Conservation (phyloP, 805 yeast species). For the Lachancea waltii region DNA sequence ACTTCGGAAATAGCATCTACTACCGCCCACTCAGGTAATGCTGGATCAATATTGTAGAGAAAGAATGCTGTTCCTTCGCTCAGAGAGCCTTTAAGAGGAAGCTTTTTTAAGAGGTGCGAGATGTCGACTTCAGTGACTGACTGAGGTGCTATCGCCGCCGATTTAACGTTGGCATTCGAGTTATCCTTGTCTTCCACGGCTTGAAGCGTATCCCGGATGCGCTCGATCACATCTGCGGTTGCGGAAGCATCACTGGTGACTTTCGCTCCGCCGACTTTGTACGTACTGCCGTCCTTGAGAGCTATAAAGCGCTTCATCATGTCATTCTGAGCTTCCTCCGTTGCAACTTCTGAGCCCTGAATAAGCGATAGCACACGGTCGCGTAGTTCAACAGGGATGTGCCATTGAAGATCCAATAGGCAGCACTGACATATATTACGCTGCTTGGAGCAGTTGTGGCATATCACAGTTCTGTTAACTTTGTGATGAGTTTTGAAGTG, state of each 20-base stretch:
- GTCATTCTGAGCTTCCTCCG: slow-evolving; percentile 43
- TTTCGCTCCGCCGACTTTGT: slow-evolving; percentile 34
- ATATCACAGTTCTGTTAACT: slow-evolving; percentile 59
- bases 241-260: slow-evolving; percentile 30
- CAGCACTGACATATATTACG: slow-evolving; percentile 86
- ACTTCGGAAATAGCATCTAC: slow-evolving; percentile 33
- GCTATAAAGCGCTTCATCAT: slow-evolving; percentile 53
- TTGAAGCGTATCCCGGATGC: slow-evolving; percentile 28
- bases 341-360: slow-evolving; percentile 31
- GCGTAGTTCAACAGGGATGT: slow-evolving; percentile 70
- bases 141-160: too few species aligned
- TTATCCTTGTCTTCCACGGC: neutral
- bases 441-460: slow-evolving; percentile 72
- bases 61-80: slow-evolving; percentile 46
- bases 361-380: slow-evolving; percentile 78
- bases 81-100: slow-evolving; percentile 67
- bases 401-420: slow-evolving; percentile 72
- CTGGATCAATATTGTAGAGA: slow-evolving; percentile 69
- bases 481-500: slow-evolving; percentile 42
- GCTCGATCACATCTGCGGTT: slow-evolving; percentile 47
- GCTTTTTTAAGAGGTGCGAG: slow-evolving; percentile 44
- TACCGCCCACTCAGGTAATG: slow-evolving; percentile 50
- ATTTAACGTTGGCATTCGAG: neutral
- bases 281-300: slow-evolving; percentile 36
- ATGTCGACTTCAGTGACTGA: slow-evolving; percentile 38